phyloP scores from a whole-genome alignment of 768 basidiomycete genomes.

The Phanerochaete carnosa region DNA sequence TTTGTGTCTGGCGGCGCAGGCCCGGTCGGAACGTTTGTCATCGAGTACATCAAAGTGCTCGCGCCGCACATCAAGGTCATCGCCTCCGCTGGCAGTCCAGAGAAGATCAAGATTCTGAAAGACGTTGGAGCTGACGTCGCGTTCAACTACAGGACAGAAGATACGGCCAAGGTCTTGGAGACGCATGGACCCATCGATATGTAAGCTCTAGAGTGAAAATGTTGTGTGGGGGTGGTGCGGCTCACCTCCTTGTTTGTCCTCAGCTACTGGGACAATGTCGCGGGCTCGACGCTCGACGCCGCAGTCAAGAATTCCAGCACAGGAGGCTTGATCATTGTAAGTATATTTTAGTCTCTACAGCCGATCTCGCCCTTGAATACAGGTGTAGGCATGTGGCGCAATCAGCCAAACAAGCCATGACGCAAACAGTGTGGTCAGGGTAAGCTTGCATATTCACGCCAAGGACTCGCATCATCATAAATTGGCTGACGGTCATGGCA shows the following conservation, averaged over 20 bases:
- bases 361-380: not conserved
- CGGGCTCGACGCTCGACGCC: not conserved
- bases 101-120: constrained; percentile 58
- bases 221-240: not conserved
- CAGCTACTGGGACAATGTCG: constrained; percentile 15
- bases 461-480: not conserved
- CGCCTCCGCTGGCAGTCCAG: constrained; percentile 60
- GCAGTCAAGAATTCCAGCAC: not conserved
- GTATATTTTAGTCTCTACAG: not conserved
- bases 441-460: not conserved
- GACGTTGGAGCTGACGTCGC: constrained; percentile 56
- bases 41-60: constrained; percentile 33
- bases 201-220: constrained; percentile 17
- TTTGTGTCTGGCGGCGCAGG: constrained; percentile 43
- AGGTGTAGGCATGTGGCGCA: not conserved
- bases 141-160: constrained; percentile 65
- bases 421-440: not conserved
- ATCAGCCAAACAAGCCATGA: not conserved
- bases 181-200: constrained; percentile 53
- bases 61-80: constrained; percentile 50
- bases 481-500: not conserved
- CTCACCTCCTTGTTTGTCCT: not conserved
- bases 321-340: constrained; percentile 3
- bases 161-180: constrained; percentile 43
- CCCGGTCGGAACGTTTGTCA: constrained; percentile 53